Base-by-base conservation (phyloP, 768 basidiomycete species). In the Pleurotus tuber-regium region DNA sequence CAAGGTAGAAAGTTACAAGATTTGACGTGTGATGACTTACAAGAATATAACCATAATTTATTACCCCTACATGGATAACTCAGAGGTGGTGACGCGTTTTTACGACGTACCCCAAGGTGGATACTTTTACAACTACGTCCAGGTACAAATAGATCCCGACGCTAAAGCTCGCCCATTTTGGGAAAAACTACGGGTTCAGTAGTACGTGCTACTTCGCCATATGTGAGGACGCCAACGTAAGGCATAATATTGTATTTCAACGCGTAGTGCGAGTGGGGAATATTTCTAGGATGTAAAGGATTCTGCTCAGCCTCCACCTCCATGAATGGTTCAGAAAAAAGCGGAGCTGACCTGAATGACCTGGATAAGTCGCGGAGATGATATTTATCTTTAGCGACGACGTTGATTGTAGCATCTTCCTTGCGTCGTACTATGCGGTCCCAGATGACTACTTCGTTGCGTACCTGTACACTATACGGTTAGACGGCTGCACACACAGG, bases 201-300 rank as follows among this genome's bases (percentile, higher is more conserved):
- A 8, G 75, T 74, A 57, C 66, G 70, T 35, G 69, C 75, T 23
- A 83, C 90, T 64, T 90, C 87, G 21, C 91, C 92, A 44, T 86
- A 87, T 2, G 79, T 84, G 42, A 94, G 76, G 38, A 83, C 58
- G 16, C 93, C 93, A 16, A 95, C 89, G 61, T 87, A 85, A 5
- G 93, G 93, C 91, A 95, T 94, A 26, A 92, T 63, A 61, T 94
- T 92, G 69, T 94, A 96, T 61, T 87, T 89, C 23, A 96, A 76
- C 1, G 79, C 72, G 64, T 89, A 94, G 53, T 81, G 71, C 4
- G 86, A 83, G 12, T 86, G 74, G 11, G 78, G 70, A 25, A 79
- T 77, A 60, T 83, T 77, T 62, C 91, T 92, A 59, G n/a, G 41
- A 19, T 43, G 21, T 51, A 43, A 30, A 35, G 33, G 10, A 35